Base-by-base conservation (phyloP, 192 early-diverging fungal species). In the Oehlia diaphana region DNA sequence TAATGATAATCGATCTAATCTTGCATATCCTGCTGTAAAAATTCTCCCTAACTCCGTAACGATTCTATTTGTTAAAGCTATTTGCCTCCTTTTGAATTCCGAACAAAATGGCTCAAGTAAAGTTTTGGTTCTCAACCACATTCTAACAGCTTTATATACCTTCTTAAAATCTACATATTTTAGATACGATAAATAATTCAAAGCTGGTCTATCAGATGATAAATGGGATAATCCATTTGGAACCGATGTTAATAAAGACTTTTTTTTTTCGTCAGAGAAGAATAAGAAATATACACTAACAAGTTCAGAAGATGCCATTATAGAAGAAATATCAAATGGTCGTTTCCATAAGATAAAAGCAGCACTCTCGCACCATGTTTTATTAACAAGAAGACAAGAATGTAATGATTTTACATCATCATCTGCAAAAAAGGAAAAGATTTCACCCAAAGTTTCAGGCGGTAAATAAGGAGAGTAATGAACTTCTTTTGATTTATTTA, bases 381-480 rank as follows among this genome's bases (percentile, higher is more conserved):
- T 76, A 76, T 76, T 76, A 12, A 76, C 74, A 37, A 76, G 62
- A 23, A 76, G 53, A 64, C 74, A 76, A 26, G 74, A 63, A 76
- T 76, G 61, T 39, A 76, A 42, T 44, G 53, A 39, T 76, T 76
- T 61, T 63, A 35, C 6, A 63, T 76, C 33, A 35, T 74, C 12
- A 33, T 76, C 31, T 76, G 28, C 74, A 35, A 62, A 6, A 37
- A 39, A 23, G 0, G 13, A n/a, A 64, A 76, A 76, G 6, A 76
- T 76, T 26, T 76, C 33, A 14, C 26, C 16, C 5, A 76, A 31
- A 63, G 33, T 61, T 37, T 76, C 74, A 26, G 33, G 31, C 9
- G 74, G 74, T 37, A 76, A 63, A 23, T n/a, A 23, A 26, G 74
- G 74, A 31, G 42, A 28, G 14, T 12, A 2, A 33, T 16, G 68